phyloP scores from a whole-genome alignment of 1,139 yeast species.

The Protomyces lactucae-debilis region DNA sequence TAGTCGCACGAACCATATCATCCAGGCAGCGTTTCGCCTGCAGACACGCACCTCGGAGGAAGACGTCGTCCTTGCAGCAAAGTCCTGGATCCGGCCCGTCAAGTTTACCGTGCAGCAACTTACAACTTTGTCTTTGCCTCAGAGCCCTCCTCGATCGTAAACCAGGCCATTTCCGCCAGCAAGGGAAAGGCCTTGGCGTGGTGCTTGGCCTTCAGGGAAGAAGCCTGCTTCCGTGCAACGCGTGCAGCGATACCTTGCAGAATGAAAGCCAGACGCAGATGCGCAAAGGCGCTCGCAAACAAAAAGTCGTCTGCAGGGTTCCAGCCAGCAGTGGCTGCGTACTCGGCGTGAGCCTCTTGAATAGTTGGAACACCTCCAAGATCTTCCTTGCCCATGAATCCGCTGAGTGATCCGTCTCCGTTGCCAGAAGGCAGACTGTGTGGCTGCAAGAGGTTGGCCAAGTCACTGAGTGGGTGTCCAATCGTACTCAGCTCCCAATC shows the following conservation, averaged over 20 bases:
- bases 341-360: conserved; percentile 35
- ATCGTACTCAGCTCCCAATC: conserved; percentile 69
- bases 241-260: conserved; percentile 67
- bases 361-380: conserved; percentile 36
- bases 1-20: not conserved
- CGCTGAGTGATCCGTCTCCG: conserved; percentile 13
- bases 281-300: conserved; percentile 57
- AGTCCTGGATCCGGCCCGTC: conserved; percentile 10
- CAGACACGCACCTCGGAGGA: not conserved
- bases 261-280: conserved; percentile 56
- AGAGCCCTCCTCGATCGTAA: conserved; percentile 34
- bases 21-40: conserved; percentile 11
- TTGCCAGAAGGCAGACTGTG: conserved; percentile 46
- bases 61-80: conserved; percentile 6
- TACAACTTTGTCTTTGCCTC: not conserved
- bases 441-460: conserved; percentile 58
- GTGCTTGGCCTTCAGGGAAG: conserved; percentile 52
- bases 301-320: conserved; percentile 45
- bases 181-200: conserved; percentile 47
- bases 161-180: conserved; percentile 43
- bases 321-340: conserved; percentile 37
- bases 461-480: conserved; percentile 63
- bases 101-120: conserved; percentile 4
- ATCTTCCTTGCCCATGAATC: conserved; percentile 27
- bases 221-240: conserved; percentile 54